Percentiles rank a stretch among this genome's conserved stretches.
Evolutionary conservation across 208 protist genomes (phyloP).

Genomic region (Trypanosoma boissoni): DNA sequence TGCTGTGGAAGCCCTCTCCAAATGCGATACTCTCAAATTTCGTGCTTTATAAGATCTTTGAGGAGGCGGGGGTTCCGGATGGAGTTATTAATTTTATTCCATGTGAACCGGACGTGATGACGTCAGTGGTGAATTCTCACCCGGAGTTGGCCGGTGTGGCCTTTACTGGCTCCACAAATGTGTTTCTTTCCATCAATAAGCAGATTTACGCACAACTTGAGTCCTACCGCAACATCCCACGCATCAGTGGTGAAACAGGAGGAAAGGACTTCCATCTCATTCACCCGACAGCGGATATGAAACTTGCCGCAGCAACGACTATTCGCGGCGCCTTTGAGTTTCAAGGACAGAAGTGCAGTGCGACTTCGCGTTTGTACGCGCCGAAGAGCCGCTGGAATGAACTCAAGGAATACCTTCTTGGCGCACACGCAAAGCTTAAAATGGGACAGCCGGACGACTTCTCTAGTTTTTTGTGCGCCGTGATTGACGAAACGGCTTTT

Average conservation of each 20-base stretch:
- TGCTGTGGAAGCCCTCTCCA: conserved; percentile 96
- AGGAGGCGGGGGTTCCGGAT: conserved; percentile 94
- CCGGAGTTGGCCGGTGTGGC: conserved; percentile 90
- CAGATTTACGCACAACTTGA: conserved; percentile 89
- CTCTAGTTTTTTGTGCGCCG: conserved; percentile 92
- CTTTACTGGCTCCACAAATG: conserved; percentile 96
- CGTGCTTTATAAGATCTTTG: conserved; percentile 91
- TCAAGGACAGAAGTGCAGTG: conserved; percentile 97
- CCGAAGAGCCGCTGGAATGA: conserved; percentile 89
- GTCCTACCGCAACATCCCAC: conserved; percentile 91
- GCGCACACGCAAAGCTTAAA: conserved; percentile 87
- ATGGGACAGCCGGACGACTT: conserved; percentile 93
- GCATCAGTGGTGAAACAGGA: conserved; percentile 96
- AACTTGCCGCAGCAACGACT: conserved; percentile 76
- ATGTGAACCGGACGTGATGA: conserved; percentile 74
- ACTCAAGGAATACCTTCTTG: conserved; percentile 83
- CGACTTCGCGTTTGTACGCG: conserved; percentile 90
- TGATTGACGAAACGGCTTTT: conserved; percentile 95
- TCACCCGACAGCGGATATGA: conserved; percentile 90
- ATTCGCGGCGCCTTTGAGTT: conserved; percentile 96
- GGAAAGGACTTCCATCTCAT: conserved; percentile 98
- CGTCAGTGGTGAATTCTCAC: conserved; percentile 66
- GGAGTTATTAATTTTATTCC: conserved; percentile 97
- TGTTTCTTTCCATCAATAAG: conserved; percentile 93
- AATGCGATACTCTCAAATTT: conserved; percentile 93